Conservation (phyloP, 768 basidiomycete species). For the Hemileccinum rubropunctum region DNA sequence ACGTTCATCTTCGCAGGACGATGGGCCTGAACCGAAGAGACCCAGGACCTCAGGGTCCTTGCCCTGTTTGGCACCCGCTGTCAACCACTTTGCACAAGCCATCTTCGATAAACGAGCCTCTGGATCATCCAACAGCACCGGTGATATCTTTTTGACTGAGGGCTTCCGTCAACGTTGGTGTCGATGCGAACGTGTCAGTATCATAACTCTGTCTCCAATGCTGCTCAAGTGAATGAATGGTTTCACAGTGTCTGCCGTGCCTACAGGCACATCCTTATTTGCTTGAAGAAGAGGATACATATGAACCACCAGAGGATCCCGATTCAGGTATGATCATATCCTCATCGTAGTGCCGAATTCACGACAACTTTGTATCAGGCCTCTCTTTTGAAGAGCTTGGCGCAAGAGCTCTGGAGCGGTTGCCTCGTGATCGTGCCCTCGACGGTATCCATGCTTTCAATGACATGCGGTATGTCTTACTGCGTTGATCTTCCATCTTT, state of each 20-base stretch:
- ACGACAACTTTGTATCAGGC: constrained; percentile 36
- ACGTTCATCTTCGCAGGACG: constrained; percentile 19
- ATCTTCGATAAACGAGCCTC: constrained; percentile 34
- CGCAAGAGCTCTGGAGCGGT: constrained; percentile 66
- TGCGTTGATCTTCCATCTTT: background rate
- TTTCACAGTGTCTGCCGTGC: constrained; percentile 53
- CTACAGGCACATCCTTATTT: constrained; percentile 58
- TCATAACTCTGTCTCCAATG: background rate
- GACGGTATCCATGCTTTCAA: constrained; percentile 86
- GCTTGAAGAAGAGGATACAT: constrained; percentile 77
- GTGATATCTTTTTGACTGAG: constrained; percentile 74
- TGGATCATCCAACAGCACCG: constrained; percentile 45
- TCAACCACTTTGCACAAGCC: constrained; percentile 43
- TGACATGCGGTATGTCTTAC: constrained; percentile 61
- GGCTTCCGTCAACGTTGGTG: constrained; percentile 83
- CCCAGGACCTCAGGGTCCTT: constrained; percentile 36
- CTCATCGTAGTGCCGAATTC: background rate
- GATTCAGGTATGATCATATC: constrained; percentile 57
- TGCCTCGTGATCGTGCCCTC: constrained; percentile 79
- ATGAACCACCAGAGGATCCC: constrained; percentile 83
- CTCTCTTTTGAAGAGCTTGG: constrained; percentile 82
- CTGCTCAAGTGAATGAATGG: background rate
- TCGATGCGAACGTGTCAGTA: constrained; percentile 55
- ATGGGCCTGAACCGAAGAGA: constrained; percentile 42
- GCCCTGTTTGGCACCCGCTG: constrained; percentile 56